Percentiles rank a stretch among this genome's conserved stretches.
Evolutionary conservation across 148 eudicot species (phyloP).

Genomic region (Cornus controversa): DNA sequence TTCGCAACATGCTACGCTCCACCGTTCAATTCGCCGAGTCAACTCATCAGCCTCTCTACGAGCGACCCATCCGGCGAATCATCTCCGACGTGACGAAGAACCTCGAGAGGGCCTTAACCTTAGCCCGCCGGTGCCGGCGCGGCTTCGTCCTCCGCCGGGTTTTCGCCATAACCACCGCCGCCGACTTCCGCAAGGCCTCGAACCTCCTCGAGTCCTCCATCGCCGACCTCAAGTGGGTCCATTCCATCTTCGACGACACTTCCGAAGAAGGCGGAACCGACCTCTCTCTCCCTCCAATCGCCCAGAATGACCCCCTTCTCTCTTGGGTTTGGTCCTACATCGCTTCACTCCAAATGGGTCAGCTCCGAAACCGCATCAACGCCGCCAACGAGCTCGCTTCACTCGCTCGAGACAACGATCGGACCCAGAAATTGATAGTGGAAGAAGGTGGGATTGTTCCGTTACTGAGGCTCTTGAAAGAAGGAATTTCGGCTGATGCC

Average conservation of each 20-base stretch:
- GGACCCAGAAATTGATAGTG: conserved; percentile 62
- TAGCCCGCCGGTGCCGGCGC: conserved; percentile 59
- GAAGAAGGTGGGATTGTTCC: conserved; percentile 71
- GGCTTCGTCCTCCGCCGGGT: conserved; percentile 54
- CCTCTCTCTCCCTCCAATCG: conserved; percentile 62
- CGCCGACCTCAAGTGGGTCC: conserved; percentile 62
- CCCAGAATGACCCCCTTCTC: conserved; percentile 57
- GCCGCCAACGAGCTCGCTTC: conserved; percentile 50
- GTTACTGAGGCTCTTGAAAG: conserved; percentile 57
- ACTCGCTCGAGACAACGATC: conserved; percentile 42
- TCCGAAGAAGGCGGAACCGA: conserved; percentile 31
- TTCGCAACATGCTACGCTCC: conserved; percentile 63
- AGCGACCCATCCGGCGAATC: conserved; percentile 73
- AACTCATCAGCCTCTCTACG: conserved; percentile 49
- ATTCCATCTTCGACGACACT: conserved; percentile 48
- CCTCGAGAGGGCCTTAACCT: conserved; percentile 56
- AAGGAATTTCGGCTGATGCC: conserved; percentile 54
- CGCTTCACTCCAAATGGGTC: conserved; percentile 55
- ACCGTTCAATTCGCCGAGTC: conserved; percentile 47
- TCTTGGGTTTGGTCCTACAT: conserved; percentile 78
- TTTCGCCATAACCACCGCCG: conserved; percentile 54
- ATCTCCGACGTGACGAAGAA: conserved; percentile 45
- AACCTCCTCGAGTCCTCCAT: conserved; percentile 51
- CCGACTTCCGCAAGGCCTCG: conserved; percentile 69
- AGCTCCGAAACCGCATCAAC: conserved; percentile 43